Evolutionary conservation across 345 rosid genomes (phyloP), one percentile per base, ranked within the genome.

Genomic region (Brassica incana): DNA sequence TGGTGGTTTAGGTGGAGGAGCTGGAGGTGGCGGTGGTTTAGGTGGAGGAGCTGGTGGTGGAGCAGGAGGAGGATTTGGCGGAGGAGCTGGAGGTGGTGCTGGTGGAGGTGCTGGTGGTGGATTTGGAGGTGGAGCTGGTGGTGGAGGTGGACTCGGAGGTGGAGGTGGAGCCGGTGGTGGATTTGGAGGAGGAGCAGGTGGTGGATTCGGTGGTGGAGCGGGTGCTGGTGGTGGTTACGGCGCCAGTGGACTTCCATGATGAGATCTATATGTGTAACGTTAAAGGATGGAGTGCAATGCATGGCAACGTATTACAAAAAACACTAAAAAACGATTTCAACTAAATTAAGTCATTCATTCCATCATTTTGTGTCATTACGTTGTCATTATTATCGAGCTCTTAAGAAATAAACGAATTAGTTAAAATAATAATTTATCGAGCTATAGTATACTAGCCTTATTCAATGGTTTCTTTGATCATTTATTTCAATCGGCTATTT

Each of bases 101-200:
- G 86, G 83, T 5, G 88, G 84, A 8, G 83, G 83, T 29, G 72
- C 75, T 1, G 82, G 82, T 8, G 87, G 88, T 9, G 91, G 90
- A 2, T 65, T 72, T 54, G 81, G 77, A 10, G 67, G 81, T 35
- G 81, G 80, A 33, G 81, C 79, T 58, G 91, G 91, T 15, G 84
- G 74, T 0, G 90, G 85, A 0, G 74, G 82, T 1, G 86, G 91
- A 65, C 29, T 40, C 0, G 88, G 93, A 14, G 82, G 77, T 0
- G 88, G 88, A 3, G 85, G 77, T 1, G 88, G 88, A 3, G 85
- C 79, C 0, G 87, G 87, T 2, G 79, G 74, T 7, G 85, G 87
- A 11, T 78, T 65, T 1, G 89, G 88, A 4, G 74, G 58, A 38
- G 80, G 82, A 66, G 27, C 6, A 4, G 85, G 88, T 23, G 79